Evolutionary conservation across 441 rosid species (phyloP).

Genomic region (Hura crepitans): DNA sequence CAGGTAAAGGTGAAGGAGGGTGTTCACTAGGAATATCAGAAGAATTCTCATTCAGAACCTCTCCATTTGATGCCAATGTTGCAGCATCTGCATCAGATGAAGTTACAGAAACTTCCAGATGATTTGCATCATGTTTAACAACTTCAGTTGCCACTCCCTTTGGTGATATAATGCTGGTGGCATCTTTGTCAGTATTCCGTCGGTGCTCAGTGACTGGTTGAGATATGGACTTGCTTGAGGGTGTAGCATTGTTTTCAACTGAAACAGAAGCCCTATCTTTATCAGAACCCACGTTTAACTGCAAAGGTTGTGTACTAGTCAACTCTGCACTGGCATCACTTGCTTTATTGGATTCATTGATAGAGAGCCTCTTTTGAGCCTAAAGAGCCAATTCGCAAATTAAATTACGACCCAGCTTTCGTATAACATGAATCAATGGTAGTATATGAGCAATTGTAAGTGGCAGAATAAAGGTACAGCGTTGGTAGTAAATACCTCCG

Average conservation of each 20-base stretch:
- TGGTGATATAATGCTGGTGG: conserved; percentile 29
- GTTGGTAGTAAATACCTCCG: conserved; percentile 45
- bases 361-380: conserved; percentile 49
- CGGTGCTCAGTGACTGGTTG: conserved; percentile 33
- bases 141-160: conserved; percentile 33
- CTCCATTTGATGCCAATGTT: conserved; percentile 38
- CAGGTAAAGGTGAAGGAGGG: conserved; percentile 36
- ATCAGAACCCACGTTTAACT: conserved; percentile 32
- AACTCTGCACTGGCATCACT: conserved; percentile 38
- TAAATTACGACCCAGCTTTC: conserved; percentile 17
- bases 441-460: background rate
- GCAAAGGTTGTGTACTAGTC: conserved; percentile 30
- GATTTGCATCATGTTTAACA: conserved; percentile 35
- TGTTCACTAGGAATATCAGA: conserved; percentile 37
- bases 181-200: conserved; percentile 33
- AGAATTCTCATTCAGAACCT: conserved; percentile 42
- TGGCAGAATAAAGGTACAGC: conserved; percentile 14
- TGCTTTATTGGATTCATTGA: conserved; percentile 36
- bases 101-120: conserved; percentile 37
- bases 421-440: conserved; percentile 13
- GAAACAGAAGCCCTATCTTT: conserved; percentile 31
- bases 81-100: conserved; percentile 29
- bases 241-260: conserved; percentile 38
- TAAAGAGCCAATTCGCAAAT: conserved; percentile 32
- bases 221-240: conserved; percentile 30